Percentiles rank a stretch among this genome's conserved stretches.
Evolutionary conservation across 208 protist genomes (phyloP).

Genomic region (Trypanosomatidae sp.): DNA sequence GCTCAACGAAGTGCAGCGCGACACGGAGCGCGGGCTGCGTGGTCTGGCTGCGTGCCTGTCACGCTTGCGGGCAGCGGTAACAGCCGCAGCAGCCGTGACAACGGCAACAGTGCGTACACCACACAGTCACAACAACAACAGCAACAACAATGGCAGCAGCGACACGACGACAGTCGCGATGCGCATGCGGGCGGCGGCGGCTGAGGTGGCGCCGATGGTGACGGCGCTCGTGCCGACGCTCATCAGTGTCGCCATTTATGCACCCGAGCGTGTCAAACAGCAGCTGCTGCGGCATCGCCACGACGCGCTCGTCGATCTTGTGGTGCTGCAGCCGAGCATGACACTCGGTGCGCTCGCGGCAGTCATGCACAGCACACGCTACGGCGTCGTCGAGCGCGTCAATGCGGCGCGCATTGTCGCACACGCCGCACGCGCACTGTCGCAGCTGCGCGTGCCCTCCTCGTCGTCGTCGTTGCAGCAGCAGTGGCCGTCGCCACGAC

Average conservation of each 20-base stretch:
- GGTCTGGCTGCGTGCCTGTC: conserved; percentile 11
- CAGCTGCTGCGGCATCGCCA: conserved; percentile 21
- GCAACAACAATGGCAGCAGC: no score
- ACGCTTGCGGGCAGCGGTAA: neutral
- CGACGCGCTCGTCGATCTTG: conserved; percentile 24
- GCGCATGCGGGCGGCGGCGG: neutral
- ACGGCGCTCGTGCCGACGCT: conserved; percentile 29
- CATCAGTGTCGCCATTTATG: conserved; percentile 38
- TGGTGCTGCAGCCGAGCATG: conserved; percentile 31
- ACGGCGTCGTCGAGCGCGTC: conserved; percentile 52
- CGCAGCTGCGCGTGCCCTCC: no score
- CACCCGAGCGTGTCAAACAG: conserved; percentile 30
- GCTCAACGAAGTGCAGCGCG: conserved; percentile 47
- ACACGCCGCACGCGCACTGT: conserved; percentile 35
- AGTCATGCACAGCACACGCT: conserved; percentile 45
- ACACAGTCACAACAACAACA: no score
- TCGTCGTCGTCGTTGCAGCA: no score
- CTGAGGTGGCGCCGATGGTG: conserved; percentile 20
- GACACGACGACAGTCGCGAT: no score
- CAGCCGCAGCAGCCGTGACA: neutral
- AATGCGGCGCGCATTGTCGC: conserved; percentile 41
- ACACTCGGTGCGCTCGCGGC: conserved; percentile 20
- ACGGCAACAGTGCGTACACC: no score
- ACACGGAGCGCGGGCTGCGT: conserved; percentile 26
- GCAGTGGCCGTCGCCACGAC: no score